Conservation (phyloP, 805 yeast species). For the Metschnikowia matae region DNA sequence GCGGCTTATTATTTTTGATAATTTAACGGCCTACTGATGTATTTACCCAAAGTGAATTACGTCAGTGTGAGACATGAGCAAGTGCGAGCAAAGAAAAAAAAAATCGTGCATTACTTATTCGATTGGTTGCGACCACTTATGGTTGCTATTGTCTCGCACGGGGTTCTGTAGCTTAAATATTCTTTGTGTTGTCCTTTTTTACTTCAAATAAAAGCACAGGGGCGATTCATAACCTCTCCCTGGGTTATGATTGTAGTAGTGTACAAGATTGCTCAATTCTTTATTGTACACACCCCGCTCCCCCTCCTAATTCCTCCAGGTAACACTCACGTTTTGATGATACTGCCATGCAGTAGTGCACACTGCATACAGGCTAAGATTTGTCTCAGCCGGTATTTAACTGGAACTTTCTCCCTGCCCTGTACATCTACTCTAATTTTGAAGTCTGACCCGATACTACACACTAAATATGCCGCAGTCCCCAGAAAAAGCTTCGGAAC, state of each 20-base stretch:
- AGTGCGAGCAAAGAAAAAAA: background rate
- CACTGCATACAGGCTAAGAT: background rate
- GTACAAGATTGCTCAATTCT: background rate
- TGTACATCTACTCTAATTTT: background rate
- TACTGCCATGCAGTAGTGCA: slow-evolving; percentile 4
- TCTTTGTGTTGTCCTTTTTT: background rate
- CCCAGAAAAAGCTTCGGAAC: slow-evolving; percentile 12
- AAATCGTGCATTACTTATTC: background rate
- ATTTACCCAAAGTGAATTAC: background rate
- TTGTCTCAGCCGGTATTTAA: slow-evolving; percentile 3
- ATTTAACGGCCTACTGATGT: background rate
- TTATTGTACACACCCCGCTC: background rate
- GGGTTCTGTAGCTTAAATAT: background rate
- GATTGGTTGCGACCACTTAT: background rate
- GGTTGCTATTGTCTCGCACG: slow-evolving; percentile 3
- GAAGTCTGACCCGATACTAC: background rate
- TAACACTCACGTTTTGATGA: background rate
- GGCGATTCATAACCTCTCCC: background rate
- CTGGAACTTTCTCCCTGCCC: slow-evolving; percentile 2
- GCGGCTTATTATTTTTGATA: background rate
- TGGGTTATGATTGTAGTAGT: background rate
- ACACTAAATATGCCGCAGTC: slow-evolving; percentile 3
- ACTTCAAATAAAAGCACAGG: background rate
- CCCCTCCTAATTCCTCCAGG: background rate
- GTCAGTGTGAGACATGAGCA: slow-evolving; percentile 4